These are phyloP conservation scores for Monosporascus sp. DNA, from an alignment of 2,329 filamentous ascomycete genomes.

Conservation along the genomic window DNA sequence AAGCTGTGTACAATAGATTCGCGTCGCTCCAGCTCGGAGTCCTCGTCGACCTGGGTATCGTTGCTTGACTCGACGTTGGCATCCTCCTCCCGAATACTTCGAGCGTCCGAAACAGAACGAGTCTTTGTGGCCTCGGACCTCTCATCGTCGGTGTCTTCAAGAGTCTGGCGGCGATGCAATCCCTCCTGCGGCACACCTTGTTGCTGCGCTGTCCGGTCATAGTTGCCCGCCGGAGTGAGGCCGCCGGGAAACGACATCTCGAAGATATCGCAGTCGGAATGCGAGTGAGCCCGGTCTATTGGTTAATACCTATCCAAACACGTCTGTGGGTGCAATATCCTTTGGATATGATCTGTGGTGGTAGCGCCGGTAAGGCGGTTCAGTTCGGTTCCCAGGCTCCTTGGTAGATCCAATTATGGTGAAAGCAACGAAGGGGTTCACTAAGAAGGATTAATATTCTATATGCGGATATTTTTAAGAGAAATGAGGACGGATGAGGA, in stretches of 20 bases:
- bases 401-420: no score
- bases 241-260: background rate
- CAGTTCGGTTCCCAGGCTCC: no score
- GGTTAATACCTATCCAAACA: background rate
- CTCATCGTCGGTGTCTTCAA: slow-evolving; percentile 11
- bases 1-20: slow-evolving; percentile 50
- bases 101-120: slow-evolving; percentile 29
- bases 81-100: slow-evolving; percentile 23
- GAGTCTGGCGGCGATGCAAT: slow-evolving; percentile 18
- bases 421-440: no score
- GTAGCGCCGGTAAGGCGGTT: no score
- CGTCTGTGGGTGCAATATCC: background rate
- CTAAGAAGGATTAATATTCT: no score
- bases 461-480: no score
- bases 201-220: background rate
- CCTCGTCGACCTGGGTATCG: slow-evolving; percentile 32
- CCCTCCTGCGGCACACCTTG: slow-evolving; percentile 4
- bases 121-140: slow-evolving; percentile 18
- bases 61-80: slow-evolving; percentile 19
- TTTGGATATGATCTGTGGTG: no score
- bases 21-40: slow-evolving; percentile 44
- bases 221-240: background rate
- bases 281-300: background rate
- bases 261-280: background rate
- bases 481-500: no score